Evolutionary conservation across 495 filamentous ascomycete species (phyloP), one percentile per base, ranked within the genome.

Genomic region (Daldinia loculata): DNA sequence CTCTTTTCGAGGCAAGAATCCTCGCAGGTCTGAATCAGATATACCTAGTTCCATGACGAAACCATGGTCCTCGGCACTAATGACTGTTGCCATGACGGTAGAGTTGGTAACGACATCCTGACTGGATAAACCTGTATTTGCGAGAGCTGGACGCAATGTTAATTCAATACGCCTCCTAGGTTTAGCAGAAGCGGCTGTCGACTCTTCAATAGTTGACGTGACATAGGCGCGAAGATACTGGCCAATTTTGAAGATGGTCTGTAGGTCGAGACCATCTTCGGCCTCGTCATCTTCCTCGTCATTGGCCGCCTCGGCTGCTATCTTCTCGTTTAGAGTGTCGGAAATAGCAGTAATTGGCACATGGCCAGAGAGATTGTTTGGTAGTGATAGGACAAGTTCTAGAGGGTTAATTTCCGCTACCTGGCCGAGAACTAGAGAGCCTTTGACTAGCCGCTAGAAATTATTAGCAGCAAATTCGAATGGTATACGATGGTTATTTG

Each of bases 41-140:
- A 98, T 84, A 14, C 92, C 92, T 41, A 99, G 81, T 72, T 97
- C 92, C 94, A 98, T 97, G 59, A 98, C 85, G 61, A 97, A 81
- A 72, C 95, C 95, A 78, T 98, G 95, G 70, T 99, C 95, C 80
- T 99, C 95, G 22, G 95, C 90, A 75, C 95, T 98, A 39, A 84
- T 78, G 53, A 99, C 90, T 1, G 93, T 91, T 19, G 94, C 94
- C 84, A 98, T 97, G 19, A 98, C 79, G 63, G 90, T 92, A 61
- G 83, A 82, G 67, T 95, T 89, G 19, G 82, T 80, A 24, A 94
- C 86, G 8, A 97, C 74, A 70, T 93, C 91, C 14, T 89, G 84
- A 56, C 87, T 84, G 8, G 86, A 80, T 36, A 98, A 84, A 0
- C 92, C 91, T 2, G 83, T 81, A 76, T 99, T 99, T 34, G 91